Percentiles rank a stretch among this genome's conserved stretches.
These are phyloP conservation scores for Collybia mongolica DNA, from an alignment of 768 basidiomycete species.

Conservation along the genomic window DNA sequence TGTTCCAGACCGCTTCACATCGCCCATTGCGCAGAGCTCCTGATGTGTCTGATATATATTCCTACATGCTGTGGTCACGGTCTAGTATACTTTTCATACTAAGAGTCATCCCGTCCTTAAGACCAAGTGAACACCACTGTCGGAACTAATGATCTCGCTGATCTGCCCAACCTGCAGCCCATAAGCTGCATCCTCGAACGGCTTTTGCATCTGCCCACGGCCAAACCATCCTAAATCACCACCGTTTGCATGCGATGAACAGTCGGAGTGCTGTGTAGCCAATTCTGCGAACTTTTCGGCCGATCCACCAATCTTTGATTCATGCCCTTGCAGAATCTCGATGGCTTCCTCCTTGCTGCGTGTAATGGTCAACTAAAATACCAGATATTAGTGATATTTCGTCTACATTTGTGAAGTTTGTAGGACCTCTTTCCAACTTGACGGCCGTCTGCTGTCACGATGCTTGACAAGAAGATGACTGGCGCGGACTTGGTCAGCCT, in stretches of 20 bases:
- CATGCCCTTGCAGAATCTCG: slow-evolving; percentile 65
- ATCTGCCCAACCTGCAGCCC: slow-evolving; percentile 70
- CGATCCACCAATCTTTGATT: slow-evolving; percentile 57
- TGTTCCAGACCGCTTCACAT: too few species aligned
- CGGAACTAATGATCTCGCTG: slow-evolving; percentile 81
- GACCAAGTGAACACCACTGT: slow-evolving; percentile 94
- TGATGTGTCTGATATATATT: too few species aligned
- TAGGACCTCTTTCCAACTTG: slow-evolving; percentile 80
- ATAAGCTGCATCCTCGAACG: slow-evolving; percentile 90
- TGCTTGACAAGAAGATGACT: slow-evolving; percentile 97
- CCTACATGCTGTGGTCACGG: too few species aligned
- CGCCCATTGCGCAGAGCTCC: too few species aligned
- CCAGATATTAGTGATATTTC: neutral
- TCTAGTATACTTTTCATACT: too few species aligned
- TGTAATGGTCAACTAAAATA: slow-evolving; percentile 71
- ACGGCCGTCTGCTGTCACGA: slow-evolving; percentile 69
- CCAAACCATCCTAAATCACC: slow-evolving; percentile 92
- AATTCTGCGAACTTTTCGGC: slow-evolving; percentile 70
- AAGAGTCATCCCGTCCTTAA: slow-evolving; percentile 70
- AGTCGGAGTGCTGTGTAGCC: slow-evolving; percentile 81
- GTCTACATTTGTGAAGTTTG: neutral
- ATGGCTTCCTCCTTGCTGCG: slow-evolving; percentile 89
- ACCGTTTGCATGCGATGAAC: slow-evolving; percentile 75
- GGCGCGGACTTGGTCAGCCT: slow-evolving; percentile 71
- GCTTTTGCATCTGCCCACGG: slow-evolving; percentile 92